These are phyloP conservation scores for Thielaviopsis musarum DNA, from an alignment of 2,329 filamentous ascomycete genomes.

Conservation along the genomic window DNA sequence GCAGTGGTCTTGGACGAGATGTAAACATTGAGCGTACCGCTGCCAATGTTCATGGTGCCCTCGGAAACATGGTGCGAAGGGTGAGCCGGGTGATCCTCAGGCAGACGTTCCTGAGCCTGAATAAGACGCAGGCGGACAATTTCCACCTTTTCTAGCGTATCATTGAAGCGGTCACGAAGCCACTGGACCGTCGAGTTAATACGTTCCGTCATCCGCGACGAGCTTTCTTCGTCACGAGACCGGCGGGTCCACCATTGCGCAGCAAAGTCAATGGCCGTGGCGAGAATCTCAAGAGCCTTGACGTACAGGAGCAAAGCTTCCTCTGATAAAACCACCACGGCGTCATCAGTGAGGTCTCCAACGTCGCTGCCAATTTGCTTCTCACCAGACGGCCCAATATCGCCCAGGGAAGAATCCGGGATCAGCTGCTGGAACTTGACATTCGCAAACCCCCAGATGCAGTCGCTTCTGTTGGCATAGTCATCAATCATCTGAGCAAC, in stretches of 20 bases:
- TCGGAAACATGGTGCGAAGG: conserved; percentile 53
- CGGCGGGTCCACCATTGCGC: conserved; percentile 80
- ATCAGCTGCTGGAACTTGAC: conserved; percentile 98
- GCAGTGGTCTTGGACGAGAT: conserved; percentile 82
- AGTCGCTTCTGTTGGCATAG: conserved; percentile 80
- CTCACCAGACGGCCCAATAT: conserved; percentile 39
- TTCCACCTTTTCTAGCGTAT: conserved; percentile 91
- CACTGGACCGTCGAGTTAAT: conserved; percentile 93
- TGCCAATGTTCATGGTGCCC: conserved; percentile 39
- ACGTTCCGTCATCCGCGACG: conserved; percentile 42
- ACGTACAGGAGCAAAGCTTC: conserved; percentile 93
- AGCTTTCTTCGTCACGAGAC: conserved; percentile 41
- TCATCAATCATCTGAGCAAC: conserved; percentile 77
- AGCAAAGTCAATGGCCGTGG: conserved; percentile 90
- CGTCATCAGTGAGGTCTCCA: conserved; percentile 70
- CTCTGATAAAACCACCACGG: conserved; percentile 72
- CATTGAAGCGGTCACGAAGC: conserved; percentile 88
- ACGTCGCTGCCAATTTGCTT: background rate
- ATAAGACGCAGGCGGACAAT: conserved; percentile 77
- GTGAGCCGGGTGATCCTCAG: conserved; percentile 71
- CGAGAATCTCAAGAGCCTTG: conserved; percentile 76
- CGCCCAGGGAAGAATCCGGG: conserved; percentile 47
- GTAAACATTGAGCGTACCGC: conserved; percentile 60
- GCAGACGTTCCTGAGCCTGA: conserved; percentile 70
- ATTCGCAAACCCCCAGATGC: conserved; percentile 93